phyloP scores from a whole-genome alignment of 1,284 basidiomycete genomes.

The Schizophyllum commune region DNA sequence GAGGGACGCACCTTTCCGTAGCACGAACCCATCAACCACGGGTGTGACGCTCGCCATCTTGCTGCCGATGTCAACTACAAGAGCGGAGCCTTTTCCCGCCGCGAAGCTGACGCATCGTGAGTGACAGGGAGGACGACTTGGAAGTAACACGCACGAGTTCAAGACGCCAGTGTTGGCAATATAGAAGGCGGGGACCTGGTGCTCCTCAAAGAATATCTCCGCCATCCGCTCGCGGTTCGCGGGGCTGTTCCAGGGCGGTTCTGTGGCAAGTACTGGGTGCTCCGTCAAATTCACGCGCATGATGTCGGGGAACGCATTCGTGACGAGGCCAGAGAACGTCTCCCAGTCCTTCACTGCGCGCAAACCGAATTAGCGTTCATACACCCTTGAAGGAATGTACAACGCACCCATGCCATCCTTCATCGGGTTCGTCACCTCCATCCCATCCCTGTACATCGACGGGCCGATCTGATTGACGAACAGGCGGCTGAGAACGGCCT shows the following conservation, averaged over 20 bases:
- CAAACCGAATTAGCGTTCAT: conserved; percentile 3
- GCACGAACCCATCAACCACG: conserved; percentile 95
- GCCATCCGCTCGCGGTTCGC: conserved; percentile 89
- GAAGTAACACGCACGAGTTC: conserved; percentile 63
- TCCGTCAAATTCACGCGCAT: conserved; percentile 72
- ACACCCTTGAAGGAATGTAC: not conserved
- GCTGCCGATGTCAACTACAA: conserved; percentile 92
- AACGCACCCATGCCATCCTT: conserved; percentile 78
- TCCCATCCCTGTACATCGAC: conserved; percentile 83
- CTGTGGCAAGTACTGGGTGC: conserved; percentile 91
- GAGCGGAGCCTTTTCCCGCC: conserved; percentile 90
- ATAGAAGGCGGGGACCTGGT: conserved; percentile 93
- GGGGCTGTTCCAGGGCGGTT: conserved; percentile 93
- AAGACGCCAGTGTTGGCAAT: conserved; percentile 95
- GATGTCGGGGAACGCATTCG: conserved; percentile 68
- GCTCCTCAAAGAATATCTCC: conserved; percentile 96
- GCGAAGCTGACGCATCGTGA: conserved; percentile 64
- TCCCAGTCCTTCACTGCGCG: conserved; percentile 71
- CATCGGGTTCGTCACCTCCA: conserved; percentile 85
- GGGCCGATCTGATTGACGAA: conserved; percentile 89
- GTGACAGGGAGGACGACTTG: not conserved
- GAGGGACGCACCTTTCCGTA: conserved; percentile 74
- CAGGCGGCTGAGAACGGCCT: conserved; percentile 23
- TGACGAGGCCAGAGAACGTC: conserved; percentile 66
- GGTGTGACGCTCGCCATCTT: conserved; percentile 88